Percentiles rank a stretch among this genome's conserved stretches.
These are phyloP conservation scores for Sclerotinia sclerotiorum DNA, from an alignment of 2,329 filamentous ascomycete species.

Conservation along the genomic window DNA sequence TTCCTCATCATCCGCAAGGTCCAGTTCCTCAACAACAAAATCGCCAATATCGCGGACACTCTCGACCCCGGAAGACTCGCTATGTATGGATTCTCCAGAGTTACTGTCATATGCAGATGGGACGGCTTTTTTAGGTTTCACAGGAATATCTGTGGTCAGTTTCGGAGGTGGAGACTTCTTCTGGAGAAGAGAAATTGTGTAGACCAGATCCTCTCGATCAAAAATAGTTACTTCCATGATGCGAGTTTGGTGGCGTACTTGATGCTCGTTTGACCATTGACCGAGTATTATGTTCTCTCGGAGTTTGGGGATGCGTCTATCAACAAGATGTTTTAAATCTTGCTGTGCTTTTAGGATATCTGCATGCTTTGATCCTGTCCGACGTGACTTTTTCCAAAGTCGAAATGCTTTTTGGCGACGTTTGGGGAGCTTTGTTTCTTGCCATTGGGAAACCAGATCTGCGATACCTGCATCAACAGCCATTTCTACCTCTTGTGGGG, in stretches of 20 bases:
- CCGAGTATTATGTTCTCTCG: constrained; percentile 52
- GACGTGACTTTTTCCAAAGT: constrained; percentile 60
- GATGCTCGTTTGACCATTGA: constrained; percentile 52
- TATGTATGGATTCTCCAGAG: constrained; percentile 34
- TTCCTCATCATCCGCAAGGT: constrained; percentile 35
- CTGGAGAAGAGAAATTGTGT: constrained; percentile 50
- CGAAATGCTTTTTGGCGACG: constrained; percentile 56
- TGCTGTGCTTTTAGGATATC: constrained; percentile 49
- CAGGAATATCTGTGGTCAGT: constrained; percentile 14
- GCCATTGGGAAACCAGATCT: constrained; percentile 56
- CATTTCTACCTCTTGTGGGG: constrained; percentile 48
- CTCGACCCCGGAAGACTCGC: constrained; percentile 28
- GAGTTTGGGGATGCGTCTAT: constrained; percentile 55
- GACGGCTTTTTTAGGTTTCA: constrained; percentile 25
- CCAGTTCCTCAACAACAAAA: constrained; percentile 49
- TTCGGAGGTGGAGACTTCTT: constrained; percentile 46
- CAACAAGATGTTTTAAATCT: constrained; percentile 46
- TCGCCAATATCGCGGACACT: constrained; percentile 49
- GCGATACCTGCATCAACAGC: constrained; percentile 56
- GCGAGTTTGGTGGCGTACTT: constrained; percentile 56
- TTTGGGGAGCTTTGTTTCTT: constrained; percentile 55
- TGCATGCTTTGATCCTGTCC: constrained; percentile 41
- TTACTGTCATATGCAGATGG: constrained; percentile 26
- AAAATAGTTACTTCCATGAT: constrained; percentile 65
- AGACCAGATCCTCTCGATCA: constrained; percentile 55